Conservation (phyloP, 225 moss, liverwort and hornwort species). For the Marchantia paleacea region DNA sequence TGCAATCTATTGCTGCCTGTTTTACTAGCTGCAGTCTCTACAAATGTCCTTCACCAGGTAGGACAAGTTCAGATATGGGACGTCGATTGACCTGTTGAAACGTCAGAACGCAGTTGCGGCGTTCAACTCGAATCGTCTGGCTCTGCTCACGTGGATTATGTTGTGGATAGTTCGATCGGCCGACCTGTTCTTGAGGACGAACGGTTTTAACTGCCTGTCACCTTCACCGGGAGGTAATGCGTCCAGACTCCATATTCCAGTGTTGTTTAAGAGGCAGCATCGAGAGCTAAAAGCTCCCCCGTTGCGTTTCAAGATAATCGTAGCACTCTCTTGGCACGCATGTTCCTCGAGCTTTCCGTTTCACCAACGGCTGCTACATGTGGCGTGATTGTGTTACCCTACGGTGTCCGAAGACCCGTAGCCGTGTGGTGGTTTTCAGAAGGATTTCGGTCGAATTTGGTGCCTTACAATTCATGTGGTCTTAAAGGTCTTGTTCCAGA, state of each 20-base stretch:
- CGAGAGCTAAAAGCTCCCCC: background rate
- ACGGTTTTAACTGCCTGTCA: constrained; percentile 10
- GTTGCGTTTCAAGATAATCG: background rate
- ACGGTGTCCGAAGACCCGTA: too few relatives aligned
- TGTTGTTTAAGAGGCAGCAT: background rate
- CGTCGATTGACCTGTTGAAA: background rate
- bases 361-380: background rate
- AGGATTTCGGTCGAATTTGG: too few relatives aligned
- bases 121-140: background rate
- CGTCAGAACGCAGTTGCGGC: background rate
- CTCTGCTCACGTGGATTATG: background rate
- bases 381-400: too few relatives aligned
- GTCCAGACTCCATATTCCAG: too few relatives aligned
- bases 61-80: background rate
- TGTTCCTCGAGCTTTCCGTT: background rate
- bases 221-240: background rate
- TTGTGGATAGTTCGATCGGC: background rate
- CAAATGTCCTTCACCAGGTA: too few relatives aligned
- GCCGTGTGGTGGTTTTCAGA: too few relatives aligned
- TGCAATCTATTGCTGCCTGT: too few relatives aligned
- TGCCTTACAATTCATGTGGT: too few relatives aligned
- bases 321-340: background rate
- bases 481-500: too few relatives aligned
- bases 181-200: background rate
- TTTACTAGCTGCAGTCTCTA: too few relatives aligned